Base-by-base conservation (phyloP, 495 filamentous ascomycete species). In the Annulohypoxylon nitens region DNA sequence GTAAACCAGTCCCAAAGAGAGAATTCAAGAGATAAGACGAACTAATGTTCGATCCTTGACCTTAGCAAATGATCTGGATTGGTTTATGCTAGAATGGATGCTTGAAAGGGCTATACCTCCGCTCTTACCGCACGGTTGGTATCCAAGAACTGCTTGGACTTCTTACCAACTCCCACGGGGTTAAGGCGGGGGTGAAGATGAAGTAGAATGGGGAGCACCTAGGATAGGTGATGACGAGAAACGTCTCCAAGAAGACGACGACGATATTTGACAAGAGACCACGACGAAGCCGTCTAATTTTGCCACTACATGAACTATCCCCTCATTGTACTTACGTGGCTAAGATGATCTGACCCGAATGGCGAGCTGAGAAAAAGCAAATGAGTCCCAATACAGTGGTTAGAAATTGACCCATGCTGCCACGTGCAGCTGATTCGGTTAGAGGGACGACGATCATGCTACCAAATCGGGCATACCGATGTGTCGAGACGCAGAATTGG, bases 391-490 rank as follows among this genome's bases (percentile, higher is more conserved):
- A 8, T 37, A 36, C n/a, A 10, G 33, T 37, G 33, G 53, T 57
- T 37, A 12, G 14, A 33, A 37, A 37, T 16, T 37, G n/a, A 23
- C 53, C 53, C 53, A 54, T 57, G 30, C 53, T 23, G 33, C 53
- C 53, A 57, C 53, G 53, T 57, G 53, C 53, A 23, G 1, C 16
- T 57, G n/a, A 23, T 57, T 37, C 36, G 16, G 53, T 10, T 36
- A 37, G 25, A 54, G 25, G 23, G n/a, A 54, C 4, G 25, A 14
- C 33, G 53, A 37, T 57, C 53, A 20, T 10, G 30, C 53, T 57
- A 20, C 53, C 53, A 33, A 57, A 57, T 57, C 33, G 12, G 53
- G 53, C 33, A 57, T 57, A 57, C 53, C 53, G 53, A 57, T 36
- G 9, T 37, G 53, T 57, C 14, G 30, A 57, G 18, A 57, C 9